These are phyloP conservation scores for Pestalotiopsis sp. DNA, from an alignment of 2,329 filamentous ascomycete species.

Conservation along the genomic window DNA sequence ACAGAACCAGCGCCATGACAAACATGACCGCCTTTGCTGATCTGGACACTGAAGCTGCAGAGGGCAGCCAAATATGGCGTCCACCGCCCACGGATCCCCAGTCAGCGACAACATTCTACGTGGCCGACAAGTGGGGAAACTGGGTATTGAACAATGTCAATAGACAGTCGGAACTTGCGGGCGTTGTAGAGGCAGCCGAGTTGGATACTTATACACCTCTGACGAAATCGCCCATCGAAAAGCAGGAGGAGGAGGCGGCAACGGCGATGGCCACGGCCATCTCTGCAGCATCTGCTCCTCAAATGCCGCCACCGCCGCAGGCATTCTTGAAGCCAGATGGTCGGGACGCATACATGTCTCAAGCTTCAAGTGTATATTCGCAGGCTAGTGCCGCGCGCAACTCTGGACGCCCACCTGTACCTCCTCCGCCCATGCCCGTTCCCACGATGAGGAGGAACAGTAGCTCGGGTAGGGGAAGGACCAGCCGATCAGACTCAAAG, in stretches of 20 bases:
- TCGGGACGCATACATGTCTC: slow-evolving; percentile 24
- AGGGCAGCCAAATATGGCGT: slow-evolving; percentile 50
- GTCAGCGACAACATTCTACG: slow-evolving; percentile 49
- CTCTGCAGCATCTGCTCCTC: slow-evolving; percentile 24
- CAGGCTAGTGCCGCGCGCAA: slow-evolving; percentile 29
- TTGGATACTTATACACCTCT: slow-evolving; percentile 31
- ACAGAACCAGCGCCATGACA: slow-evolving; percentile 45
- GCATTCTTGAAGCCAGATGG: slow-evolving; percentile 26
- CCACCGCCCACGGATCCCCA: slow-evolving; percentile 48
- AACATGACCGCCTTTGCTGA: slow-evolving; percentile 35
- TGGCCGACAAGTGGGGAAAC: slow-evolving; percentile 55
- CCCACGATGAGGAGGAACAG: slow-evolving; percentile 19
- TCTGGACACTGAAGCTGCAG: slow-evolving; percentile 32
- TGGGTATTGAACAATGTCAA: slow-evolving; percentile 51
- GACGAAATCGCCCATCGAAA: slow-evolving; percentile 33
- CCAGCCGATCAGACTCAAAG: slow-evolving; percentile 29
- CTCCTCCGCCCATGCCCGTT: slow-evolving; percentile 8
- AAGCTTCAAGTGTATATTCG: slow-evolving; percentile 41
- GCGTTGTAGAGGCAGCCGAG: slow-evolving; percentile 23
- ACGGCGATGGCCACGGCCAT: slow-evolving; percentile 24
- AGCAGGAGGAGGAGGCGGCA: slow-evolving; percentile 24
- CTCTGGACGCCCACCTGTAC: slow-evolving; percentile 15
- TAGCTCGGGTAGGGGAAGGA: slow-evolving; percentile 20
- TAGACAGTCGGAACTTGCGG: slow-evolving; percentile 24
- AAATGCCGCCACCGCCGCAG: slow-evolving; percentile 27